Evolutionary conservation across 768 basidiomycete genomes (phyloP), one percentile per base, ranked within the genome.

Genomic region (Xerocomellus intermedius): DNA sequence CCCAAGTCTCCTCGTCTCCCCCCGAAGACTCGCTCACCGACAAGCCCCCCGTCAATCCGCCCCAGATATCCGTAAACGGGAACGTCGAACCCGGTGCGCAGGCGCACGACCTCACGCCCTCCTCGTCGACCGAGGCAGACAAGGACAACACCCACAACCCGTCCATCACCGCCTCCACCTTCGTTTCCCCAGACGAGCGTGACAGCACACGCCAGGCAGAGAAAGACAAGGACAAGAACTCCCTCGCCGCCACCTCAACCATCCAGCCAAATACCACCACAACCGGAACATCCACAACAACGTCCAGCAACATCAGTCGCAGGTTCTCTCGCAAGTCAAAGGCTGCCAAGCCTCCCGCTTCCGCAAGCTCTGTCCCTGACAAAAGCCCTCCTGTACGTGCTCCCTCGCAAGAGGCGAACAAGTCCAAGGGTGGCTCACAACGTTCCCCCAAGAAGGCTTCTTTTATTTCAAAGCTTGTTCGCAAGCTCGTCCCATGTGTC

Each of bases 401-500:
- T 59, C 67, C 70, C 63, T 68, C 69, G 53, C 62, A 59, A 59
- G 69, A 69, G 54, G 69, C 41, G 58, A 71, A 67, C 64, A 71
- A 68, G 65, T 69, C 69, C 64, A 65, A 60, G 58, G 54, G 49
- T 64, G 65, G 69, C 69, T 73, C 65, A 66, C 72, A 58, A 54
- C 64, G 48, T 64, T 69, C 70, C 50, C 55, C 65, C 66, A 60
- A 72, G 59, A 79, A 79, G 73, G 74, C 77, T 49, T 82, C 85
- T 22, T 79, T 88, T 61, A 69, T 87, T 55, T 78, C 81, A 48
- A 82, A 77, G 66, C 72, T 89, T 54, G 66, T 89, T 48, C 81
- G 76, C 58, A 77, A 80, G 56, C 77, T 89, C 50, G 77, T 89
- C 47, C 88, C 87, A 33, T 90, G 88, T 56, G 72, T 86, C 44